Conservation (phyloP, 2,329 filamentous ascomycete genomes). For the Hymenoscyphus infarciens region DNA sequence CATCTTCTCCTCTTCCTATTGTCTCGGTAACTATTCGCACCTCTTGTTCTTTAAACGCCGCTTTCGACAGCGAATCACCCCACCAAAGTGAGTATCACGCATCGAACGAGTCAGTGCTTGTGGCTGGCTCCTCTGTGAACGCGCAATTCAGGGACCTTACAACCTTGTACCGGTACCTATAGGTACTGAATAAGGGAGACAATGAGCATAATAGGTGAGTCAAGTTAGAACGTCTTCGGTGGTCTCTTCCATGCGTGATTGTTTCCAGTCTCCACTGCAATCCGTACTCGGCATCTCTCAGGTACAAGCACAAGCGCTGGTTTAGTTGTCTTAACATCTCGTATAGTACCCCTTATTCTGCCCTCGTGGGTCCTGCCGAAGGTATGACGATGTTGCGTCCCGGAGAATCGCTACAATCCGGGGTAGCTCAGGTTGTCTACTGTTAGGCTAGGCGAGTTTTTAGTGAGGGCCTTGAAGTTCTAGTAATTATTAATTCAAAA, state of each 20-base stretch:
- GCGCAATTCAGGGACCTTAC: not conserved
- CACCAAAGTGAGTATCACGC: not conserved
- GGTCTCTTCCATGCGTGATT: not conserved
- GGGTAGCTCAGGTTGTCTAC: not conserved
- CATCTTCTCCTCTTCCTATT: not conserved
- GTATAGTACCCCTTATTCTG: not conserved
- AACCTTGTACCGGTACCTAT: not conserved
- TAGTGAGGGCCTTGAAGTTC: too few species aligned
- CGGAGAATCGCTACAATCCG: not conserved
- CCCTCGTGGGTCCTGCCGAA: not conserved
- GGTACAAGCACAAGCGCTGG: not conserved
- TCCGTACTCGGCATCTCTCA: not conserved
- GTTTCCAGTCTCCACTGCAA: not conserved
- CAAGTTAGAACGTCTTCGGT: not conserved
- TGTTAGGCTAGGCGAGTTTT: too few species aligned
- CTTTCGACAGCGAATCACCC: not conserved
- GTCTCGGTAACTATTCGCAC: not conserved
- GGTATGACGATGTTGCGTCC: not conserved
- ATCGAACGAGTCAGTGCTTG: constrained; percentile 1
- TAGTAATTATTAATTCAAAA: too few species aligned
- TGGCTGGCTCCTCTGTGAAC: not conserved
- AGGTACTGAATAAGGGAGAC: not conserved
- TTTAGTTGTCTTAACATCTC: too few species aligned
- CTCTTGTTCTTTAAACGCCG: not conserved
- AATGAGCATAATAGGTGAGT: not conserved